Percentiles rank a stretch among this genome's conserved stretches.
Evolutionary conservation across 768 basidiomycete genomes (phyloP).

Genomic region (Lentinula boryana): DNA sequence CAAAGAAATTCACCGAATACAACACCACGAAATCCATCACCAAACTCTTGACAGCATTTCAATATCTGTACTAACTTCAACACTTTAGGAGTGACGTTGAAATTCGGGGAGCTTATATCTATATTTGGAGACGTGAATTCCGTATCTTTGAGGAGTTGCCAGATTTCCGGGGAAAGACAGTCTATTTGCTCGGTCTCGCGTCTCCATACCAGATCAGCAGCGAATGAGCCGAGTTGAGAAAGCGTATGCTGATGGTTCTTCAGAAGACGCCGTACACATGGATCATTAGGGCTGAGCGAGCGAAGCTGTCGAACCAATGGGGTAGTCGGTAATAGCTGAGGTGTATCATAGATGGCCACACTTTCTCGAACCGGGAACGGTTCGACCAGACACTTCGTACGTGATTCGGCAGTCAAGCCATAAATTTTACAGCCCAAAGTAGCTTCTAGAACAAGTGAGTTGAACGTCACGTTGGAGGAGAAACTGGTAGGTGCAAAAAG

Average conservation of each 20-base stretch:
- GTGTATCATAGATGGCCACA: slow-evolving; percentile 48
- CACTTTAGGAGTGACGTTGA: slow-evolving; percentile 70
- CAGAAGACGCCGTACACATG: slow-evolving; percentile 31
- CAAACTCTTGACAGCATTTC: slow-evolving; percentile 44
- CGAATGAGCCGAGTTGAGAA: slow-evolving; percentile 59
- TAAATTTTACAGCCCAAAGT: slow-evolving; percentile 32
- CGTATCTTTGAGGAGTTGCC: slow-evolving; percentile 47
- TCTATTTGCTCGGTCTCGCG: slow-evolving; percentile 26
- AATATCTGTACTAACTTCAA: slow-evolving; percentile 53
- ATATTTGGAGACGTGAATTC: slow-evolving; percentile 59
- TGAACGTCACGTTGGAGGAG: slow-evolving; percentile 37
- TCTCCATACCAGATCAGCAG: slow-evolving; percentile 67
- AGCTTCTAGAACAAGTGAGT: slow-evolving; percentile 32
- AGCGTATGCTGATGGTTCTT: slow-evolving; percentile 39
- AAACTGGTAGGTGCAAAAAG: slow-evolving; percentile 27
- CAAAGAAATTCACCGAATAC: slow-evolving; percentile 48
- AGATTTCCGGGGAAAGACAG: background rate
- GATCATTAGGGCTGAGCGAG: slow-evolving; percentile 33
- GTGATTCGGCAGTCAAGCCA: slow-evolving; percentile 27
- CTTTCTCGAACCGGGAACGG: slow-evolving; percentile 40
- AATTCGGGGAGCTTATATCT: slow-evolving; percentile 46
- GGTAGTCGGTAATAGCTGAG: slow-evolving; percentile 27
- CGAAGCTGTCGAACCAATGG: slow-evolving; percentile 42
- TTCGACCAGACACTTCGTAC: slow-evolving; percentile 24
- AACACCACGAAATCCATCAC: slow-evolving; percentile 58